phyloP scores from a whole-genome alignment of 306 rosid species.

The Begonia fuchsioides region DNA sequence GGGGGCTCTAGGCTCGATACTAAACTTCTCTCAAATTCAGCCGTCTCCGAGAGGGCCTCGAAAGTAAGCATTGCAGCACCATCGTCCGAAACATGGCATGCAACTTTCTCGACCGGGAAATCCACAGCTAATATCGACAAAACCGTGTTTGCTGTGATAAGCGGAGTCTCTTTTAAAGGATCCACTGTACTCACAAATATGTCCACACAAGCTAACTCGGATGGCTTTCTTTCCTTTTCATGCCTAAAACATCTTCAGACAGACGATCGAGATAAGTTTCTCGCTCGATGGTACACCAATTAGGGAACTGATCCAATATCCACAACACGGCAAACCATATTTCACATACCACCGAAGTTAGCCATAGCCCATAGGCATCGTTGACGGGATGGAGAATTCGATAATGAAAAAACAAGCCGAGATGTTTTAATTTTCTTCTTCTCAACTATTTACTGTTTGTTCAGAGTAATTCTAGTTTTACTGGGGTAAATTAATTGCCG shows the following conservation, averaged over 20 bases:
- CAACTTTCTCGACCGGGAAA: constrained; percentile 76
- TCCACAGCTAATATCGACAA: constrained; percentile 83
- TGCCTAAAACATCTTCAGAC: constrained; percentile 31
- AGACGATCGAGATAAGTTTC: constrained; percentile 87
- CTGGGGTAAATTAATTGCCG: too few species aligned
- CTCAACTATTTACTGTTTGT: too few species aligned
- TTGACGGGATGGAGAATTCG: constrained; percentile 80
- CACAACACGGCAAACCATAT: constrained; percentile 90
- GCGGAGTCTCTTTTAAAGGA: constrained; percentile 91
- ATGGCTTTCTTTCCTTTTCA: constrained; percentile 83
- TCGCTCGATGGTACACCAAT: constrained; percentile 70
- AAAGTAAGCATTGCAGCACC: constrained; percentile 97
- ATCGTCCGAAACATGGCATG: constrained; percentile 90
- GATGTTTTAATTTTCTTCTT: too few species aligned
- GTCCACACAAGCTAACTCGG: constrained; percentile 60
- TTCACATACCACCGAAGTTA: constrained; percentile 85
- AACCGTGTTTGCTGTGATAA: constrained; percentile 87
- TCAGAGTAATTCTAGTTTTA: too few species aligned
- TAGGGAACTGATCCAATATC: constrained; percentile 90
- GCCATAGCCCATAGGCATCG: constrained; percentile 69
- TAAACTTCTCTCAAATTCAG: constrained; percentile 83
- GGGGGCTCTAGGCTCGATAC: constrained; percentile 79
- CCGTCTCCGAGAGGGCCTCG: constrained; percentile 88
- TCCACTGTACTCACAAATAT: constrained; percentile 89
- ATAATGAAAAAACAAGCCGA: constrained; percentile 73